These are phyloP conservation scores for Pleurotus tuoliensis DNA, from an alignment of 768 basidiomycete genomes.

Conservation along the genomic window DNA sequence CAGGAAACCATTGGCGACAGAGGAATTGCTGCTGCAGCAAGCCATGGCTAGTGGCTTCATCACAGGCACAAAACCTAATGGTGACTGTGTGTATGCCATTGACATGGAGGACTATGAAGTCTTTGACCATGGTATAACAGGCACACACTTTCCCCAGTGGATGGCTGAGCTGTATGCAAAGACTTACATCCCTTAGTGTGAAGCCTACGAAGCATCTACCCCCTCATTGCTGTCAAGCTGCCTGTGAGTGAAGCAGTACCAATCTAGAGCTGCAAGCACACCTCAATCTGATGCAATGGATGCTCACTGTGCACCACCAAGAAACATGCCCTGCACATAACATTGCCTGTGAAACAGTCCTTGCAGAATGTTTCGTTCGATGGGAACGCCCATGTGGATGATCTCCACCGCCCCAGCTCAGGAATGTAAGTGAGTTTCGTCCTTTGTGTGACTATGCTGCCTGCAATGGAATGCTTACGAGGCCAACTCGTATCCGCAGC, in stretches of 20 bases:
- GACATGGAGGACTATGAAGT: constrained; percentile 13
- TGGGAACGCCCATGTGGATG: too few species aligned
- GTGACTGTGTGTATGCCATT: constrained; percentile 16
- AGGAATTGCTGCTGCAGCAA: constrained; percentile 10
- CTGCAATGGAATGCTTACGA: too few species aligned
- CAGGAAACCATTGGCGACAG: constrained; percentile 15
- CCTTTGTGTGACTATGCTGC: too few species aligned
- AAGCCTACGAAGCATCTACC: constrained; percentile 10
- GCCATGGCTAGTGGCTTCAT: neutral
- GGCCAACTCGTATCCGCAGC: too few species aligned
- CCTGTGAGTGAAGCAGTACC: too few species aligned
- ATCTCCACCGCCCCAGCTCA: too few species aligned
- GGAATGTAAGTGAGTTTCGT: too few species aligned
- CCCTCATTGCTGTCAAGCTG: constrained; percentile 15
- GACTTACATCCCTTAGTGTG: constrained; percentile 13
- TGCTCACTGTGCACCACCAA: neutral
- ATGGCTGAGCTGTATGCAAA: constrained; percentile 20
- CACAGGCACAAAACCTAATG: constrained; percentile 19
- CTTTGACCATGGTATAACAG: neutral
- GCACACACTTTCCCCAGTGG: constrained; percentile 4
- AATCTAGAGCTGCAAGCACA: neutral
- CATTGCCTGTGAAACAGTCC: constrained; percentile 9
- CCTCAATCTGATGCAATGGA: constrained; percentile 14
- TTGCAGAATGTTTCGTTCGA: too few species aligned
- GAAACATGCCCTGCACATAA: constrained; percentile 8